phyloP scores from a whole-genome alignment of 2,329 filamentous ascomycete species.

The Alternaria viburni region DNA sequence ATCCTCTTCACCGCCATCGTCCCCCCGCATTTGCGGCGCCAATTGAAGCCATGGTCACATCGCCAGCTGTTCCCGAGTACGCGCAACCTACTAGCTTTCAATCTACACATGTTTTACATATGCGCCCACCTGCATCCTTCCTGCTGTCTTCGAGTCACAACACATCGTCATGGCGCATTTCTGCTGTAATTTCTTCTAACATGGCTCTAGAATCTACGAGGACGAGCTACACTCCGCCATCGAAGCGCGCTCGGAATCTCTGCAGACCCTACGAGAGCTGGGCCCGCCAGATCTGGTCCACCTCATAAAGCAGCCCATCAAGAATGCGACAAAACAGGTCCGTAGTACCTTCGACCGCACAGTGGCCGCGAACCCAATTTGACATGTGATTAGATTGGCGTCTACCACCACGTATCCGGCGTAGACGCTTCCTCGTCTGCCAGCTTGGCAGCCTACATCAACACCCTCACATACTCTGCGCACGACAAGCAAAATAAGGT shows the following conservation, averaged over 20 bases:
- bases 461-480: conserved; percentile 91
- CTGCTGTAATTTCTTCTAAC: conserved; percentile 5
- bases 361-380: conserved; percentile 11
- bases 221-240: conserved; percentile 90
- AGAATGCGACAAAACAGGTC: conserved; percentile 65
- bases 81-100: conserved; percentile 27
- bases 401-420: conserved; percentile 98
- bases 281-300: conserved; percentile 96
- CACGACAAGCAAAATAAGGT: conserved; percentile 87
- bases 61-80: conserved; percentile 53
- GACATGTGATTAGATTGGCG: conserved; percentile 68
- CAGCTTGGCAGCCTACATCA: conserved; percentile 96
- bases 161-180: background rate
- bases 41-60: conserved; percentile 49
- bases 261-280: conserved; percentile 85
- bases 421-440: conserved; percentile 97
- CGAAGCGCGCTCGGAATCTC: conserved; percentile 88
- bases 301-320: conserved; percentile 77
- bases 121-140: background rate
- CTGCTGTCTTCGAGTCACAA: background rate
- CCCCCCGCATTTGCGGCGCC: conserved; percentile 28
- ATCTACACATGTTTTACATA: conserved; percentile 1
- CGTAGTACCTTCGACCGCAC: conserved; percentile 10
- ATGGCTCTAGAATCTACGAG: conserved; percentile 77
- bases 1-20: conserved; percentile 1